Evolutionary conservation across 495 filamentous ascomycete genomes (phyloP).

Genomic region (Elasticomyces elasticus): DNA sequence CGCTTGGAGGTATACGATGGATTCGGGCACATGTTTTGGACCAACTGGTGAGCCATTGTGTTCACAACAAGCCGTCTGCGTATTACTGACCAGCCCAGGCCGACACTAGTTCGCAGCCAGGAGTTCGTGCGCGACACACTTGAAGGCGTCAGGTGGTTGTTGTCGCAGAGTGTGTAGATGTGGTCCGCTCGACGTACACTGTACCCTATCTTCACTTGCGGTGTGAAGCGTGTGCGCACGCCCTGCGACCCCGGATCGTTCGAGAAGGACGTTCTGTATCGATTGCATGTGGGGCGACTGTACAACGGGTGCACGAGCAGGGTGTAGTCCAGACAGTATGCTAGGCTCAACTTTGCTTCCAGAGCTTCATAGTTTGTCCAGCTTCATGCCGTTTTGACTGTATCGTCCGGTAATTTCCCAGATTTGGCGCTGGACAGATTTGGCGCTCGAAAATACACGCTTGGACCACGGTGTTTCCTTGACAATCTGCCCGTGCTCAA

Average conservation of each 20-base stretch:
- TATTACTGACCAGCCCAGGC: neutral
- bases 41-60: conserved; percentile 7
- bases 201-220: no score
- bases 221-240: no score
- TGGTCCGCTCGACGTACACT: neutral
- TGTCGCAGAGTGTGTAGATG: neutral
- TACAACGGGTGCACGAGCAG: no score
- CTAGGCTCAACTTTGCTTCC: no score
- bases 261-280: no score
- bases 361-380: conserved; percentile 3
- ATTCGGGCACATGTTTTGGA: conserved; percentile 37
- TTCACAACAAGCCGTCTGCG: neutral
- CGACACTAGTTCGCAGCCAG: conserved; percentile 6
- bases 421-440: conserved; percentile 5
- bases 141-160: conserved; percentile 18
- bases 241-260: no score
- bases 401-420: conserved; percentile 10
- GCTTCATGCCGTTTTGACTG: neutral
- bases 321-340: no score
- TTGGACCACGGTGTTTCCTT: conserved; percentile 10
- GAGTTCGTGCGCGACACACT: conserved; percentile 21
- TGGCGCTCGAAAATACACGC: conserved; percentile 4
- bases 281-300: no score
- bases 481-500: conserved; percentile 6
- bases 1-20: conserved; percentile 11